Evolutionary conservation across 441 rosid species (phyloP), one percentile per base, ranked within the genome.

Genomic region (Jatropha podagrica): DNA sequence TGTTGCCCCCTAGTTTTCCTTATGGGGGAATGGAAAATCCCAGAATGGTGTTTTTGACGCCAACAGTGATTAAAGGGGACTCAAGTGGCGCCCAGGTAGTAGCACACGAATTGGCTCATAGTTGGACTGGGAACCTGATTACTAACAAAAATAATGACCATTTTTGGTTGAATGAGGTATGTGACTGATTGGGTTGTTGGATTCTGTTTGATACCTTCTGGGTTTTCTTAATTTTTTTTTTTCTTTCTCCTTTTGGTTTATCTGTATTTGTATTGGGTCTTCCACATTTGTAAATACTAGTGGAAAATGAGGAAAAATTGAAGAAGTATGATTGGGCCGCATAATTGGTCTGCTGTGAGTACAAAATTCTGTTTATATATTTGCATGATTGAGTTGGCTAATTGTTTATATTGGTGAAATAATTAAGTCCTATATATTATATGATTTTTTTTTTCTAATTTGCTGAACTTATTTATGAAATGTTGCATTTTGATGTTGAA

Each of bases 1-100:
- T 95, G 65, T 72, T 93, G 80, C 99, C 97, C 2, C 97, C 97
- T 17, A 95, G 96, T 80, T 95, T 95, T 81, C 97, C 99, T 0
- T 95, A 91, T n/a, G 97, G 93, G 2, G 97, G 97, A 13, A 95
- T 95, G 97, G 97, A 95, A 92, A 95, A 95, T 77, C 99, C 97
- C 2, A 88, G 93, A 79, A 92, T 91, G 96, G 94, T 89, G 69
- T 95, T 95, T 77, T 64, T 95, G 88, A 93, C 99, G 0, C 99
- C 97, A 1, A 91, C 97, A 3, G 97, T 95, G 41, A 92, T 95
- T 59, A 95, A 93, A 74, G 99, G 99, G 4, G 95, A 95, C 67
- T 90, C 92, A 0, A 84, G 88, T 51, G 99, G 99, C 2, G 99
- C 99, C 11, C 99, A 90, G 83, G 89, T 95, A 37, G 97, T 95